Percentiles rank a stretch among this genome's conserved stretches.
phyloP scores from a whole-genome alignment of 2,329 filamentous ascomycete genomes.

The Arthrinium puccinioides region DNA sequence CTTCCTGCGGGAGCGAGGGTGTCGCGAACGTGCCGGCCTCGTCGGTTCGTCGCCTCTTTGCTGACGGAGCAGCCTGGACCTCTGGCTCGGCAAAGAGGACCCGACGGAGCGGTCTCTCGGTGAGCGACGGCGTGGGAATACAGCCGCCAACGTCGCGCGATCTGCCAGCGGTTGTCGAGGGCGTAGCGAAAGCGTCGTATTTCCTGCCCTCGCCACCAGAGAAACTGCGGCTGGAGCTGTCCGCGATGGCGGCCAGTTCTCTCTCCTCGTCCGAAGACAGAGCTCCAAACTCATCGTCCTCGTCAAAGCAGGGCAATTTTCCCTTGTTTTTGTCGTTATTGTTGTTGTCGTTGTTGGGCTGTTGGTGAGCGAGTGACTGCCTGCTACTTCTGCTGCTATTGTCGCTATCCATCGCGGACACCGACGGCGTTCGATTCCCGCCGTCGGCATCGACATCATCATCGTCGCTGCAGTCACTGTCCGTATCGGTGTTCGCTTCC shows the following conservation, averaged over 20 bases:
- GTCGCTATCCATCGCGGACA: background rate
- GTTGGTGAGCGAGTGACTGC: too few relatives aligned
- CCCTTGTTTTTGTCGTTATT: too few relatives aligned
- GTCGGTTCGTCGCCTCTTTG: constrained; percentile 15
- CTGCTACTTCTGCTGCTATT: too few relatives aligned
- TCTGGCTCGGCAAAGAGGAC: constrained; percentile 17
- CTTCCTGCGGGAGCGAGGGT: constrained; percentile 13
- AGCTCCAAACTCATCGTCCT: constrained; percentile 15
- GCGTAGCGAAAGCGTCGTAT: constrained; percentile 11
- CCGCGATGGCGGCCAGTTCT: constrained; percentile 13
- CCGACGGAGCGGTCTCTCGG: constrained; percentile 16
- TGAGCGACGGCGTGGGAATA: constrained; percentile 18
- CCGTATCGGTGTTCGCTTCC: constrained; percentile 2
- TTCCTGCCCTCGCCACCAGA: constrained; percentile 3
- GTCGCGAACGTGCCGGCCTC: background rate
- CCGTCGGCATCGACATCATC: too few relatives aligned
- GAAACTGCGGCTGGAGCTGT: constrained; percentile 7
- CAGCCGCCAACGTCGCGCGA: too few relatives aligned
- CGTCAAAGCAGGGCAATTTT: too few relatives aligned
- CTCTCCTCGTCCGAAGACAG: constrained; percentile 20
- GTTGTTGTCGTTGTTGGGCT: too few relatives aligned
- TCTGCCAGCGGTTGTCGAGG: constrained; percentile 9
- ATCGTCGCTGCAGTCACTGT: constrained; percentile 3
- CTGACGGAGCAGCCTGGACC: background rate
- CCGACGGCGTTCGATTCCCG: too few relatives aligned